These are phyloP conservation scores for Cladophialophora immunda DNA, from an alignment of 2,329 filamentous ascomycete genomes.

Conservation along the genomic window DNA sequence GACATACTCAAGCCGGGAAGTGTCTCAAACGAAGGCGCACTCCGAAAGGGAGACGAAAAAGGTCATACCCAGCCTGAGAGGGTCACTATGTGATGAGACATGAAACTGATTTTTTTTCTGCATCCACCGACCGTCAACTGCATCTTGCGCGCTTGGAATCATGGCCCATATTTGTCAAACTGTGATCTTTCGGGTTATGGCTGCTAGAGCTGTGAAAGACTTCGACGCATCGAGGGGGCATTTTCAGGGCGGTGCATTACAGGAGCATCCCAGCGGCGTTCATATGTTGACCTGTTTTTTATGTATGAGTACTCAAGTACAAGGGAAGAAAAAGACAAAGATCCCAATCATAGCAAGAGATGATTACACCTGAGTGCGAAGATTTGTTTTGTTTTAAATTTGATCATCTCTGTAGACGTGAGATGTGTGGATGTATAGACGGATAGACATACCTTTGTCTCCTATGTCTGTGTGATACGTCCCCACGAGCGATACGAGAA, in stretches of 20 bases:
- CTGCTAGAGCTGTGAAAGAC: background rate
- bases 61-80: background rate
- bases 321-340: background rate
- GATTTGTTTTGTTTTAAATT: background rate
- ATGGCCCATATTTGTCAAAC: background rate
- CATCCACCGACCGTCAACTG: conserved; percentile 9
- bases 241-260: background rate
- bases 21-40: too few relatives aligned
- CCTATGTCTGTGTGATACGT: too few relatives aligned
- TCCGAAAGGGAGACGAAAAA: background rate
- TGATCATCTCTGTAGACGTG: too few relatives aligned
- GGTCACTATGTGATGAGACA: conserved; percentile 27
- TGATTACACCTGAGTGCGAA: background rate
- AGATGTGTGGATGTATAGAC: too few relatives aligned
- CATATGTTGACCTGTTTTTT: background rate
- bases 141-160: conserved; percentile 20
- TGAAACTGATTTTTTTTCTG: conserved; percentile 13
- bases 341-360: background rate
- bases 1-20: background rate
- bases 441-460: too few relatives aligned
- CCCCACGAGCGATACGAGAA: too few relatives aligned
- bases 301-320: conserved; percentile 2
- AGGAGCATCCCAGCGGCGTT: conserved; percentile 1
- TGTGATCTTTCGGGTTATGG: conserved; percentile 5
- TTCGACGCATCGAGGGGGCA: background rate